Percentiles rank a stretch among this genome's conserved stretches.
These are phyloP conservation scores for Cyclotella cryptica DNA, from an alignment of 108 stramenopile species.

Conservation along the genomic window DNA sequence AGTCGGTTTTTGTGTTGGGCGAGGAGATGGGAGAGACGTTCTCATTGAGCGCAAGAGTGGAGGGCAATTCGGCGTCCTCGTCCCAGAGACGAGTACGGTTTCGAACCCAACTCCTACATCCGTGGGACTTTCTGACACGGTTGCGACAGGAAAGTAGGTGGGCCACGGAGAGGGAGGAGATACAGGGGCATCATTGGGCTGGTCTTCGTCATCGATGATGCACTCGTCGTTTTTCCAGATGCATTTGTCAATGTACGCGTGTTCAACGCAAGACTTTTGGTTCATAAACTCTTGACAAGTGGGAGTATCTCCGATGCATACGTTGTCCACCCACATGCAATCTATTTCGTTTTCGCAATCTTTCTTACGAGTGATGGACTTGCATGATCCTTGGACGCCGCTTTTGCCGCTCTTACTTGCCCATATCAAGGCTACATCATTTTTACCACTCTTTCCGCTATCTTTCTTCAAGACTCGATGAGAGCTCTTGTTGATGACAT, in stretches of 20 bases:
- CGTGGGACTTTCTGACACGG: background rate
- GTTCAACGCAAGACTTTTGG: background rate
- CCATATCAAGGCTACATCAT: background rate
- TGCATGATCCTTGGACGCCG: background rate
- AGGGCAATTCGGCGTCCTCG: background rate
- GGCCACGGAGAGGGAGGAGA: slow-evolving; percentile 2
- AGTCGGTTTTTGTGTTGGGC: background rate
- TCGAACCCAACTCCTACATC: background rate
- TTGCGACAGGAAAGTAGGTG: slow-evolving; percentile 12
- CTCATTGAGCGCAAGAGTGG: background rate
- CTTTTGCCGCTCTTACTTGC: background rate
- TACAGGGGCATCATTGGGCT: background rate
- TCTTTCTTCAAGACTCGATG: too few relatives aligned
- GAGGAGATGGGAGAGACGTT: background rate
- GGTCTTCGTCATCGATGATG: background rate
- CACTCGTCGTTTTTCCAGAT: background rate
- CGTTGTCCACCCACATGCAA: background rate
- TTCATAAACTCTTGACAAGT: background rate
- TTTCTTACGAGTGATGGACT: background rate
- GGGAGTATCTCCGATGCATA: background rate
- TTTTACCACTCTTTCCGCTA: background rate
- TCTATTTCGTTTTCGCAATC: too few relatives aligned
- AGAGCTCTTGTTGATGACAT: too few relatives aligned
- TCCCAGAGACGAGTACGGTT: background rate
- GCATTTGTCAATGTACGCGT: background rate